Evolutionary conservation across 2,329 filamentous ascomycete genomes (phyloP).

Genomic region (Fusarium torulosum): DNA sequence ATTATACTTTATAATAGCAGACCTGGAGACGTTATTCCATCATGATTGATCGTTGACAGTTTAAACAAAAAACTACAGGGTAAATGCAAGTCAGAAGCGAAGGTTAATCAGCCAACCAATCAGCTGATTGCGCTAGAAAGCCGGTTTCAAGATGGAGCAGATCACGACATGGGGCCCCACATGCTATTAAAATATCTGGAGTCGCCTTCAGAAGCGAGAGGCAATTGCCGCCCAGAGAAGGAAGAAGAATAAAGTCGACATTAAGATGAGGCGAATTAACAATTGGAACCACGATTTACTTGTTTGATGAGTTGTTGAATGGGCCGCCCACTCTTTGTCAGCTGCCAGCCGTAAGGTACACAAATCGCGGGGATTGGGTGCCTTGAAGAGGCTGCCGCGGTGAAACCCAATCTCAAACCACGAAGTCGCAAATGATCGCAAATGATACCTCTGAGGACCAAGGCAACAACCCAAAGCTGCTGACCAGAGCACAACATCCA

Average conservation of each 20-base stretch:
- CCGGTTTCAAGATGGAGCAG: conserved; percentile 10
- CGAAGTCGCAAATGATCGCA: not conserved
- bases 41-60: conserved; percentile 7
- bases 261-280: conserved; percentile 12
- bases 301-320: not conserved
- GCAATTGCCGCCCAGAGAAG: conserved; percentile 20
- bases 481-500: not conserved
- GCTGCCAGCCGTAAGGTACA: conserved; percentile 25
- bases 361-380: conserved; percentile 5
- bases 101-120: not conserved
- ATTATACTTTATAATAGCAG: not conserved
- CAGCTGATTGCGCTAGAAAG: not conserved
- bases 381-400: conserved; percentile 19
- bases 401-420: conserved; percentile 34
- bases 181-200: conserved; percentile 13
- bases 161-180: conserved; percentile 36
- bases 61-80: conserved; percentile 10
- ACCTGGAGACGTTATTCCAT: conserved; percentile 11
- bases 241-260: conserved; percentile 13
- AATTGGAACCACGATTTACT: not conserved
- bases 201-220: conserved; percentile 16
- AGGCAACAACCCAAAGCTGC: not conserved
- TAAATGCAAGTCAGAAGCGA: conserved; percentile 8
- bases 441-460: too few relatives aligned
- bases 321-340: not conserved